Conservation (phyloP, 768 basidiomycete genomes). For the Hydnum rufescens region DNA sequence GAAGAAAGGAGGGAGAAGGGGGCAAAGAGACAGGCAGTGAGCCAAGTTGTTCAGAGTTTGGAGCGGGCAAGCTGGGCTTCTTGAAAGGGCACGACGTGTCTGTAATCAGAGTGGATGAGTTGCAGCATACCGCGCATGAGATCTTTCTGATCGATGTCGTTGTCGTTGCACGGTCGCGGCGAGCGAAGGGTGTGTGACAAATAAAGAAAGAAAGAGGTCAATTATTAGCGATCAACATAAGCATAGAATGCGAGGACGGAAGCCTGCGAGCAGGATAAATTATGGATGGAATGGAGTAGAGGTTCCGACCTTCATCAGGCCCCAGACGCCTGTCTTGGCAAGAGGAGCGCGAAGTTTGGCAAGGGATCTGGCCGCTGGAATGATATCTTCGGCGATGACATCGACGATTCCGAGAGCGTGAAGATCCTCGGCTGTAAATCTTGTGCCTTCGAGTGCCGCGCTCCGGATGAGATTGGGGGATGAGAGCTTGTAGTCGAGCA, state of each 20-base stretch:
- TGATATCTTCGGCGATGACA: conserved; percentile 17
- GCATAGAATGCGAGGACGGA: not conserved
- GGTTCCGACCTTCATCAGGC: conserved; percentile 12
- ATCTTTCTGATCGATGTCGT: too few species aligned
- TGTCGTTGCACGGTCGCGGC: too few species aligned
- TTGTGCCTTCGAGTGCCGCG: conserved; percentile 18
- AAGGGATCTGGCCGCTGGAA: conserved; percentile 9
- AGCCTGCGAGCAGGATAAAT: not conserved
- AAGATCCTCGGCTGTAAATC: conserved; percentile 21
- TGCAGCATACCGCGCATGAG: not conserved
- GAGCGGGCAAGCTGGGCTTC: not conserved
- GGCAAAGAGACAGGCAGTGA: not conserved
- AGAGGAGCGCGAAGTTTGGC: conserved; percentile 6
- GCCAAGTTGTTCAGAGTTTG: not conserved
- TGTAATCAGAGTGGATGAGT: not conserved
- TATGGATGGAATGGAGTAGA: not conserved
- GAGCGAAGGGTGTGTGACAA: not conserved
- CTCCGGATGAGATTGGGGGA: conserved; percentile 17
- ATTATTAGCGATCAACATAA: not conserved
- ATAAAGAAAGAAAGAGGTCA: not conserved
- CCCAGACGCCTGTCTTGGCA: conserved; percentile 10
- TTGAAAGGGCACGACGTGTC: not conserved
- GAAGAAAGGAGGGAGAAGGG: not conserved
- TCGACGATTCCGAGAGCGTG: conserved; percentile 18
- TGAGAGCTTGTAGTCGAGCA: conserved; percentile 17